Base-by-base conservation (phyloP, 345 rosid species). In the Excoecaria cochinchinensis region DNA sequence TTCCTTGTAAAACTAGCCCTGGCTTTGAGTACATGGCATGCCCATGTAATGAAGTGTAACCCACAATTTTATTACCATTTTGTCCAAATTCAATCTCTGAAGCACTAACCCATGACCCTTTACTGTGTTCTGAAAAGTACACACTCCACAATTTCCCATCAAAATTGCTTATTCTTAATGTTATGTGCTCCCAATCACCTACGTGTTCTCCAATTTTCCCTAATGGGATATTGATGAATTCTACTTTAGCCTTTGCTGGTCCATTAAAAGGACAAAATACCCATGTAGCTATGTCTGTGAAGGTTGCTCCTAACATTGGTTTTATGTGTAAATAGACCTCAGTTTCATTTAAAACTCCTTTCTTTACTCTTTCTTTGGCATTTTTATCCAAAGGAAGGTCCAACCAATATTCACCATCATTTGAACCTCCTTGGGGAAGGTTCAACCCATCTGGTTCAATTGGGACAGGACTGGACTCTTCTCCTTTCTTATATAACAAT, bases 171-270 rank as follows among this genome's bases (percentile, higher is more conserved):
- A 92, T 68, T 70, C 97, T 77, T 36, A 95, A 75, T 51, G 97
- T 90, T 69, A 85, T 67, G 67, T 92, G 97, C 86, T 95, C 99
- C 99, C 97, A 95, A 6, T 95, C 97, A 0, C 99, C 97, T 6
- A 92, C 83, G 67, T 94, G 98, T 71, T 90, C 87, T 8, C 97
- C 98, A 68, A 94, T 85, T 76, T 61, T 89, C 38, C 97, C 95
- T 24, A 92, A 25, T 0, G 88, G 67, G 5, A 91, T 55, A 13
- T 84, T 81, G 42, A 95, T 16, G 76, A 89, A 58, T 74, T 83
- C 86, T n/a, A 92, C 84, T 17, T 95, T 90, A 6, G 90, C 97
- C 81, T 66, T 82, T 5, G 88, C 90, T 1, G 97, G 88, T 0
- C 99, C 97, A 31, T 95, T 92, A 77, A 89, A 95, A 21, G 98